A percentile compares a stretch with the other conserved stretches of the same genome.
These are phyloP conservation scores for Vickermania spadyakhi DNA, from an alignment of 208 protist species.

Conservation along the genomic window DNA sequence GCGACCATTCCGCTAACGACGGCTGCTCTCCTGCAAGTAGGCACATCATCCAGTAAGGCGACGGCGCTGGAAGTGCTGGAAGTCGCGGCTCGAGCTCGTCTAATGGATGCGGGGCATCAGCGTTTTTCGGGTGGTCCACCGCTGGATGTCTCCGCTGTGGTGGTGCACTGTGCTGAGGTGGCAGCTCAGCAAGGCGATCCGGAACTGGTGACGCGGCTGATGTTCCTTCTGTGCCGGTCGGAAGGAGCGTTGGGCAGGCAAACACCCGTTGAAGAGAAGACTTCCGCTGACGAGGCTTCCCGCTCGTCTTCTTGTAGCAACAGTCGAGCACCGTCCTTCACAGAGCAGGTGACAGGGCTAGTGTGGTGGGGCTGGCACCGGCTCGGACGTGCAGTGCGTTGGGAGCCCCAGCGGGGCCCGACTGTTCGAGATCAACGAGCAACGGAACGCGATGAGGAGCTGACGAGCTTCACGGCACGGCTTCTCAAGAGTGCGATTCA, in stretches of 20 bases:
- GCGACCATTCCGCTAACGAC: constrained; percentile 1
- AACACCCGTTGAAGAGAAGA: too few relatives aligned
- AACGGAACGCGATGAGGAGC: constrained; percentile 1
- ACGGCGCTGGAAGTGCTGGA: not conserved
- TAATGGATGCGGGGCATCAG: not conserved
- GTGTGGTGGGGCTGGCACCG: not conserved
- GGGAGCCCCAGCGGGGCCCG: not conserved
- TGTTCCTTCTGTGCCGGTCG: constrained; percentile 52
- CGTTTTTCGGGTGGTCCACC: not conserved
- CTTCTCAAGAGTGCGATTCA: constrained; percentile 49
- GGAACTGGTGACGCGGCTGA: constrained; percentile 52
- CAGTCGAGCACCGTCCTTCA: not conserved
- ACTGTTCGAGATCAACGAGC: too few relatives aligned
- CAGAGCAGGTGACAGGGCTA: too few relatives aligned
- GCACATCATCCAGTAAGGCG: not conserved
- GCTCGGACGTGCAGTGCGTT: not conserved
- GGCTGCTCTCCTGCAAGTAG: not conserved
- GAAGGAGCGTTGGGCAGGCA: constrained; percentile 21
- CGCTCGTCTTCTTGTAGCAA: not conserved
- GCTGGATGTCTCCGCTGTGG: constrained; percentile 18
- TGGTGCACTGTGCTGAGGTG: constrained; percentile 45
- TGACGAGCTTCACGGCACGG: constrained; percentile 5
- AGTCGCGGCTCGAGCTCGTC: not conserved
- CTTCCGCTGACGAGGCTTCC: constrained; percentile 2
- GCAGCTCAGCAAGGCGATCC: constrained; percentile 39